Conservation (phyloP, 306 rosid genomes). For the Vicia faba region DNA sequence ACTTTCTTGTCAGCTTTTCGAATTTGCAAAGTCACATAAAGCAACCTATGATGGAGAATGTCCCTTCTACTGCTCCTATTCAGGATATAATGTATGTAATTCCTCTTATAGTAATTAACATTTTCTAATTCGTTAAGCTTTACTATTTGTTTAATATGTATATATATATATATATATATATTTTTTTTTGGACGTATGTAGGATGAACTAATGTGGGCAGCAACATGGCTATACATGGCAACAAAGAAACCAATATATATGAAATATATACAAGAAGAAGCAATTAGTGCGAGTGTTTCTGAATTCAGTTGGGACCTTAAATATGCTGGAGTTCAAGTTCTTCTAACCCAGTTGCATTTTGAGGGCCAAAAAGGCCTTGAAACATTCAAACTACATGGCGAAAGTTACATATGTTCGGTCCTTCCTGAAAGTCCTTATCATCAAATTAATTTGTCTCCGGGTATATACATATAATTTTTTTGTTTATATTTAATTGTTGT, state of each 20-base stretch:
- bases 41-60: constrained; percentile 95
- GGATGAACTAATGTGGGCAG: constrained; percentile 99
- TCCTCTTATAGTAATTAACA: neutral
- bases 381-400: constrained; percentile 60
- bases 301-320: constrained; percentile 98
- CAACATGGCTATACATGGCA: constrained; percentile 79
- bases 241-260: constrained; percentile 52
- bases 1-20: constrained; percentile 51
- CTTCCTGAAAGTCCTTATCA: constrained; percentile 81
- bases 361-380: constrained; percentile 54
- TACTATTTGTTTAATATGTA: neutral
- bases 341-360: constrained; percentile 62
- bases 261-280: constrained; percentile 59
- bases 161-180: neutral
- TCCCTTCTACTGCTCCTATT: constrained; percentile 92
- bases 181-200: constrained; percentile 18
- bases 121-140: neutral
- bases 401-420: constrained; percentile 74
- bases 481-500: neutral
- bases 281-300: constrained; percentile 62
- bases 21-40: constrained; percentile 62
- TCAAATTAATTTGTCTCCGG: constrained; percentile 64
- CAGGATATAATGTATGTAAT: constrained; percentile 83
- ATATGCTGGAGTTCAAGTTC: constrained; percentile 87
- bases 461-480: constrained; percentile 31